phyloP scores from a whole-genome alignment of 768 basidiomycete genomes.

The Exidia glandulosa region DNA sequence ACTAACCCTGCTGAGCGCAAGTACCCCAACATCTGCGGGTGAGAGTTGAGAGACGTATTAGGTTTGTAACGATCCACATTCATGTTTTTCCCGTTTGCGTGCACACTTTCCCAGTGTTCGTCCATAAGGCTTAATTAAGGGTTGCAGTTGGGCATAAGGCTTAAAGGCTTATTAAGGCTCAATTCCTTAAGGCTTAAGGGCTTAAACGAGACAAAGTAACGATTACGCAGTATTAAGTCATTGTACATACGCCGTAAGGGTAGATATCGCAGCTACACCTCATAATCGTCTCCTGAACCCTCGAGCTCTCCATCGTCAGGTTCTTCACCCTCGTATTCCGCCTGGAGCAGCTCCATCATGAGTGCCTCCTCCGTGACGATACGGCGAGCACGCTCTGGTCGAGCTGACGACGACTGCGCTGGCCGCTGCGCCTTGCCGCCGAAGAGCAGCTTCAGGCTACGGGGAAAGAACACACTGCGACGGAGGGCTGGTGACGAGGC shows the following conservation, averaged over 20 bases:
- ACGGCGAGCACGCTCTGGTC: too few species aligned
- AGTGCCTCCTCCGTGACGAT: not conserved
- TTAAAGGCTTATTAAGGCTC: too few species aligned
- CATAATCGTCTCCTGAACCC: not conserved
- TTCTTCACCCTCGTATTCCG: not conserved
- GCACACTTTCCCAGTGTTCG: too few species aligned
- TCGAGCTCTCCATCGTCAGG: not conserved
- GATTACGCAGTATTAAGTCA: too few species aligned
- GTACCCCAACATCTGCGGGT: slow-evolving; percentile 53
- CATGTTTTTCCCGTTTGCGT: too few species aligned
- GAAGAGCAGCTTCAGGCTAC: not conserved
- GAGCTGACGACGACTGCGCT: not conserved
- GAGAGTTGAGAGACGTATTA: not conserved
- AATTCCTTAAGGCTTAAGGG: too few species aligned
- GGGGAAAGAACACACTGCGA: not conserved
- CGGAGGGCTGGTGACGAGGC: not conserved
- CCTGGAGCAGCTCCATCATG: not conserved
- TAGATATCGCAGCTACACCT: too few species aligned
- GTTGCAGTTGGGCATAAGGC: too few species aligned
- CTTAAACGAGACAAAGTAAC: too few species aligned
- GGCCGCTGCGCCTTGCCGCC: not conserved
- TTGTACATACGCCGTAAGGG: too few species aligned
- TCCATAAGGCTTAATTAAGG: too few species aligned
- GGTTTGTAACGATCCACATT: not conserved
- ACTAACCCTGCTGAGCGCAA: slow-evolving; percentile 34